Base-by-base conservation (phyloP, 306 rosid species). In the Echinosophora koreensis region DNA sequence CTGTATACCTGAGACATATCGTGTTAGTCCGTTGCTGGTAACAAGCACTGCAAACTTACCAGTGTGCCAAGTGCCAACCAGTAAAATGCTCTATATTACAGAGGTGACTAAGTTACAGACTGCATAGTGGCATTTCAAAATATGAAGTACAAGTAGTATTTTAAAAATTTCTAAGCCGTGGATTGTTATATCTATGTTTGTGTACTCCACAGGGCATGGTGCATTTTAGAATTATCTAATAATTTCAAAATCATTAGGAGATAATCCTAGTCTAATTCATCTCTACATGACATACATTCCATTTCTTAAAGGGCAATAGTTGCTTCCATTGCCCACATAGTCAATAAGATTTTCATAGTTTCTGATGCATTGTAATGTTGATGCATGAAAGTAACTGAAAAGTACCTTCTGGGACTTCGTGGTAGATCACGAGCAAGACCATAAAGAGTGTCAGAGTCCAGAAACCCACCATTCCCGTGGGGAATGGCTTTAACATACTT, bases 401-500 rank as follows among this genome's bases (percentile, higher is more conserved):
- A 65, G 37, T 73, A 94, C 98, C 98, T 94, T 89, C 96, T 80
- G 8, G 93, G 95, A 74, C 99, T 92, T 62, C 87, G 82, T 14
- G 99, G 99, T 7, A 95, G 82, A 83, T 84, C 62, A 8, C 94
- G 95, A 79, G 97, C 97, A 59, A 95, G 91, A 57, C 99, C 97
- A 51, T 90, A 95, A 65, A 95, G 97, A 58, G 97, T 92, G 86
- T 92, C 99, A 0, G 97, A 92, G 71, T 95, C 99, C 22, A 95
- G 17, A 27, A 80, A 88, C 51, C 99, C 97, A 16, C 99, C 99
- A 85, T 77, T 87, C 2, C 99, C 99, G 15, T 90, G 92, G n/a
- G 99, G 97, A 78, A 95, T 88, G 52, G 99, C 95, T 88, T 85
- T 88, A 15, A 77, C 82, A 51, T 89, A 82, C 77, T 91, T 88